Evolutionary conservation across 2,329 filamentous ascomycete genomes (phyloP).

Genomic region (Colletotrichum camelliae): DNA sequence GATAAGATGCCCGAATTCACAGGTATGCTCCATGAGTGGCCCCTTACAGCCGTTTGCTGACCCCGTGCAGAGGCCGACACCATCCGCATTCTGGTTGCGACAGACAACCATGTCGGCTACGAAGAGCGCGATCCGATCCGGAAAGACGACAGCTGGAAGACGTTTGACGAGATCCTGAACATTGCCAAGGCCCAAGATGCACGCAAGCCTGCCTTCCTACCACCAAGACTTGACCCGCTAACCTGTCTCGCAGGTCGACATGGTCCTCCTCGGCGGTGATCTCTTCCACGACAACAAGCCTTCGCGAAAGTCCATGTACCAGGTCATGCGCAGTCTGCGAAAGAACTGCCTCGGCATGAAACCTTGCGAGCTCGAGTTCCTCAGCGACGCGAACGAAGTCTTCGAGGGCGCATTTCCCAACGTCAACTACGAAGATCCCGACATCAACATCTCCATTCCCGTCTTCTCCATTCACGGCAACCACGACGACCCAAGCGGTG

Average conservation of each 20-base stretch:
- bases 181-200: conserved; percentile 85
- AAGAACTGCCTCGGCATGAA: conserved; percentile 96
- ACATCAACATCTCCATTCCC: conserved; percentile 96
- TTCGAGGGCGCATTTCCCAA: conserved; percentile 91
- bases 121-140: conserved; percentile 91
- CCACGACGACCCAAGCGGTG: conserved; percentile 97
- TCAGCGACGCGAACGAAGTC: conserved; percentile 90
- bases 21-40: neutral
- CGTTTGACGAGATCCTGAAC: conserved; percentile 94
- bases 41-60: neutral
- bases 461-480: conserved; percentile 99
- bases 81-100: conserved; percentile 91
- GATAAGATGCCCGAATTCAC: conserved; percentile 14
- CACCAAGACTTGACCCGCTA: neutral
- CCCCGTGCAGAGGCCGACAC: conserved; percentile 69
- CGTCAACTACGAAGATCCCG: conserved; percentile 96
- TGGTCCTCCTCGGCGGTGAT: conserved; percentile 94
- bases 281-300: conserved; percentile 99
- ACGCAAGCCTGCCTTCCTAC: conserved; percentile 21
- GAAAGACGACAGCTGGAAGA: conserved; percentile 96
- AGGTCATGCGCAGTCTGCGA: conserved; percentile 93
- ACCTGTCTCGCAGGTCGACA: conserved; percentile 69
- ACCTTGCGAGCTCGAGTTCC: conserved; percentile 91
- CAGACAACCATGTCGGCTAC: conserved; percentile 97
- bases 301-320: conserved; percentile 92